Base-by-base conservation (phyloP, 495 filamentous ascomycete species). In the Annulohypoxylon bovei region DNA sequence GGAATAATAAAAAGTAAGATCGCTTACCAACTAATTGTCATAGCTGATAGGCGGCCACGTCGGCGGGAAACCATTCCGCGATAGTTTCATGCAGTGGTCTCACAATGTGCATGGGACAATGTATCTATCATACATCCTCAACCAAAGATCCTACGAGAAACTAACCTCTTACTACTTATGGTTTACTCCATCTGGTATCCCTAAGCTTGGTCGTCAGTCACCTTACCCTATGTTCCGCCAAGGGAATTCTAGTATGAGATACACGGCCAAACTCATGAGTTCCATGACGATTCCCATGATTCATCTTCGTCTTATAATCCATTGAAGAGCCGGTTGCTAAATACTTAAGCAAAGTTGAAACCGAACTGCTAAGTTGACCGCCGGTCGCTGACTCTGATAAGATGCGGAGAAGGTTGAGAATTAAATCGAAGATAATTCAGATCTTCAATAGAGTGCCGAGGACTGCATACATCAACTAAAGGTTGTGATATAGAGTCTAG, bases 321-420 rank as follows among this genome's bases (percentile, higher is more conserved):
- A 42, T 28, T 1, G 20, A n/a, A n/a, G 23, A 53, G 12, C 4
- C 28, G 11, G 8, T 37, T 59, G 44, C n/a, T 18, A 59, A 59
- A 69, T 44, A 12, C 53, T 49, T 42, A 4, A 44, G 47, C 47
- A 46, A 65, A 61, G 54, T 61, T 70, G 47, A 20, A 47, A 27
- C 16, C 28, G 18, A 27, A 39, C 18, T 12, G 0, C n/a, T 46
- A 32, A 22, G 46, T 42, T 42, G 8, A 8, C 33, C 11, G 12
- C 9, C 42, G 6, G 20, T 4, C 50, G 40, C 11, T 23, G 40
- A 8, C 42, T 44, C 40, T 46, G 22, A 52, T 47, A 14, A 49
- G 12, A 63, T 18, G 30, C 6, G 28, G 18, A 55, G 25, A 47
- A 70, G 55, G 54, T 64, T 64, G 30, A 12, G 37, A 32, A 33